Base-by-base conservation (phyloP, 306 rosid genomes). In the Inga oerstediana region DNA sequence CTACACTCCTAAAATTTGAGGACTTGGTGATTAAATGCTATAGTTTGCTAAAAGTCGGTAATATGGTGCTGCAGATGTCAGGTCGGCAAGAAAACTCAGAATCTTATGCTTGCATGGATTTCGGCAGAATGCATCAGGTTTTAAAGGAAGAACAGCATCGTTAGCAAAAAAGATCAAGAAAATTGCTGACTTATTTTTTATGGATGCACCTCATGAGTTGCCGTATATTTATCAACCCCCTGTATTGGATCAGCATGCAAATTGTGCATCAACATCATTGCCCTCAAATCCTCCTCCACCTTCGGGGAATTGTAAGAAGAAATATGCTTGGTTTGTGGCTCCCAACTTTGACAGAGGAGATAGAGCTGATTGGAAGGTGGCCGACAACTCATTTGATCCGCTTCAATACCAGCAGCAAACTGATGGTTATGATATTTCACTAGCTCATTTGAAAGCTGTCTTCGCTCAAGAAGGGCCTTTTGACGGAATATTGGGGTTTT, bases 71-170 rank as follows among this genome's bases (percentile, higher is more conserved):
- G 75, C 93, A 96, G 98, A 86, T 79, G 80, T 49, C 62, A 72
- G 82, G 81, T n/a, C 89, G 82, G 81, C 91, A 66, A 90, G 90
- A 76, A 93, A 89, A 79, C 83, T 96, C 52, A 93, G 90, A 85
- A 90, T 92, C 87, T 80, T 96, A 78, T 96, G 99, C 89, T 88
- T 96, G 86, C 99, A 93, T 7, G 99, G 99, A 79, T 93, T 96
- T 87, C 91, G 97, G 43, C 98, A 96, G 89, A 91, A 96, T 84
- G 98, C 94, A 20, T 92, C 97, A 5, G 81, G 97, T 77, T 96
- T 96, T 83, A 93, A 89, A 81, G 98, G 99, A 82, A 88, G 98
- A 88, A 91, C 98, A 12, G 87, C 97, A 84, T 93, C 99, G 20
- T 77, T 93, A 75, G 88, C 97, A 45, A 96, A 96, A 85, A 96